These are phyloP conservation scores for Fusarium vanettenii DNA, from an alignment of 2,329 filamentous ascomycete genomes.

Conservation along the genomic window DNA sequence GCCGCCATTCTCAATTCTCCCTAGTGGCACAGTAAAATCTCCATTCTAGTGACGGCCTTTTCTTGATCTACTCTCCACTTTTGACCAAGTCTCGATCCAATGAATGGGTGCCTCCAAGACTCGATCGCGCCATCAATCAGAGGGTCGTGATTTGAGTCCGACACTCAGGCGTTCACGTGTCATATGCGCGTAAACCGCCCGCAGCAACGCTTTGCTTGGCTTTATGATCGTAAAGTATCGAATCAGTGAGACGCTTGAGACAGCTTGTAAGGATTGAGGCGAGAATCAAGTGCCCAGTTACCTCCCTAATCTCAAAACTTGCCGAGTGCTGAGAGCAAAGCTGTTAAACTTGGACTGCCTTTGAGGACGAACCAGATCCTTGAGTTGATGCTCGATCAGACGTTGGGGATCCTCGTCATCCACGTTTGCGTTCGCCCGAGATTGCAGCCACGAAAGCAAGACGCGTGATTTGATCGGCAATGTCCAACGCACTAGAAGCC, in stretches of 20 bases:
- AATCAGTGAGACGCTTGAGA: neutral
- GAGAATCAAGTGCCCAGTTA: neutral
- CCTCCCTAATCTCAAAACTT: neutral
- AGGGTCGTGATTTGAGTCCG: neutral
- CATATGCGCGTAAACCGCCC: neutral
- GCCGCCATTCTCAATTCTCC: neutral
- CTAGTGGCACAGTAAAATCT: neutral
- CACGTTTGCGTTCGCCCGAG: neutral
- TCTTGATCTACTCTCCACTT: neutral
- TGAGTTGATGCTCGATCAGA: neutral
- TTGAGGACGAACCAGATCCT: neutral
- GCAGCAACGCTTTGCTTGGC: neutral
- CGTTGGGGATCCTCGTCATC: neutral
- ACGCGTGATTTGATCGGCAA: neutral
- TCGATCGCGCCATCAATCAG: neutral
- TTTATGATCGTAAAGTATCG: neutral
- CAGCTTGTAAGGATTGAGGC: neutral
- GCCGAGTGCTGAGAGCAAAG: neutral
- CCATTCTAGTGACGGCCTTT: neutral
- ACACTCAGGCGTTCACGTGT: neutral
- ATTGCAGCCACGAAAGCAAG: neutral
- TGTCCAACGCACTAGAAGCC: neutral
- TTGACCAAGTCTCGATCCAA: neutral
- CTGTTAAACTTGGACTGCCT: neutral
- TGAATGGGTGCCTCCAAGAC: neutral